Base-by-base conservation (phyloP, 176 grass and related monocot species). In the Pontederia paniculata region DNA sequence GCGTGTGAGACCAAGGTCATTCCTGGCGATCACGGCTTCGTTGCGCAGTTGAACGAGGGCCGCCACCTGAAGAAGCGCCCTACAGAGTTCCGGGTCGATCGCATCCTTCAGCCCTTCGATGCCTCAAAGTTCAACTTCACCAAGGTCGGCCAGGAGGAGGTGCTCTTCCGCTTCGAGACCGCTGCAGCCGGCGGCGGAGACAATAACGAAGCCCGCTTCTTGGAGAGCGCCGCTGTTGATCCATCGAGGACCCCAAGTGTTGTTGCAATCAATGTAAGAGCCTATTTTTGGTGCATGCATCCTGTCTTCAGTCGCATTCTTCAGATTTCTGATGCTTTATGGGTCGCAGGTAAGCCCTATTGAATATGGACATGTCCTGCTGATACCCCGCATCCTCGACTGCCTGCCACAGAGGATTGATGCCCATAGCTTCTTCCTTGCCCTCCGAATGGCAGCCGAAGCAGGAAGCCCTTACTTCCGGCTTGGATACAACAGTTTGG, bases 401-500 rank as follows among this genome's bases (percentile, higher is more conserved):
- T 57, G 66, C 54, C 68, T 95, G 47, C 77, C 89, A 50, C 89
- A 95, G 81, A 81, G 53, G 74, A 84, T 88, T 57, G 84, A 95
- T 70, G 46, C 16, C 48, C 78, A 85, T 60, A 88, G 72, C 64
- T 82, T 85, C 72, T 84, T 77, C 70, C 77, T 95, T 63, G 84
- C 89, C 4, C 74, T 95, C 73, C 70, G 70, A 49, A 76, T 88
- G 84, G 84, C 89, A 8, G 67, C 66, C 58, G 84, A 95, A 57
- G 89, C 81, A 4, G 50, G 63, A 63, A 95, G 47, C 52, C 81
- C 80, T 9, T 88, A 81, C 59, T 82, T 95, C 64, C 82, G 89
- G 55, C 72, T 95, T 74, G 89, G 84, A 41, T 95, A 95, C 78
- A 95, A 88, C 60, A 95, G 89, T 68, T 64, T 95, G 70, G 89